A percentile compares a stretch with the other conserved stretches of the same genome.
phyloP scores from a whole-genome alignment of 2,329 filamentous ascomycete species.

The Nigrograna mackinnonii region DNA sequence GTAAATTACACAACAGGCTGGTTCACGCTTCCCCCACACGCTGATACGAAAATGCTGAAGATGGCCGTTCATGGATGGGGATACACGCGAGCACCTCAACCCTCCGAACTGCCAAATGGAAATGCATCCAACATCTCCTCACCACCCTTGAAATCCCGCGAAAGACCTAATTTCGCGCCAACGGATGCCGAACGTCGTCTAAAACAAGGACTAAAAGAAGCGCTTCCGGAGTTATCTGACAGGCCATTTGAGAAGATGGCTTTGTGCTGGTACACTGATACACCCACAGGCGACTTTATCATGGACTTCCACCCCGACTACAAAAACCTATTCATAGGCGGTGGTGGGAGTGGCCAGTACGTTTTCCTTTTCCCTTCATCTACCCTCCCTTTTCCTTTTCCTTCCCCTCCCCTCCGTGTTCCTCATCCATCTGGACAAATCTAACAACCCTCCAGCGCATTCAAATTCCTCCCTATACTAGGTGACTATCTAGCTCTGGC shows the following conservation, averaged over 20 bases:
- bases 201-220: background rate
- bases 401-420: too few species aligned
- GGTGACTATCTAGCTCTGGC: conserved; percentile 13
- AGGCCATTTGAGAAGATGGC: conserved; percentile 65
- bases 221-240: conserved; percentile 47
- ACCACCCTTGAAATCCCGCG: background rate
- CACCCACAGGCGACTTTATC: conserved; percentile 71
- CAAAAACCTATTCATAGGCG: conserved; percentile 62
- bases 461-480: conserved; percentile 24
- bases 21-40: conserved; percentile 59
- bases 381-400: too few species aligned
- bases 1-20: background rate
- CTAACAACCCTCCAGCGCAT: conserved; percentile 11
- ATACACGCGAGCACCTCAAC: conserved; percentile 46
- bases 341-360: conserved; percentile 64
- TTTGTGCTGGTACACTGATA: conserved; percentile 79
- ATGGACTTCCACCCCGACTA: conserved; percentile 69
- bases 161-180: background rate
- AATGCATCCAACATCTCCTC: background rate
- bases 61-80: conserved; percentile 71
- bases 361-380: too few species aligned
- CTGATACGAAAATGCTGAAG: conserved; percentile 62
- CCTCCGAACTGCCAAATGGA: conserved; percentile 1
- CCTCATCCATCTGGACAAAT: background rate
- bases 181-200: background rate